phyloP scores from a whole-genome alignment of 2,329 filamentous ascomycete species.

The Colletotrichum karsti region DNA sequence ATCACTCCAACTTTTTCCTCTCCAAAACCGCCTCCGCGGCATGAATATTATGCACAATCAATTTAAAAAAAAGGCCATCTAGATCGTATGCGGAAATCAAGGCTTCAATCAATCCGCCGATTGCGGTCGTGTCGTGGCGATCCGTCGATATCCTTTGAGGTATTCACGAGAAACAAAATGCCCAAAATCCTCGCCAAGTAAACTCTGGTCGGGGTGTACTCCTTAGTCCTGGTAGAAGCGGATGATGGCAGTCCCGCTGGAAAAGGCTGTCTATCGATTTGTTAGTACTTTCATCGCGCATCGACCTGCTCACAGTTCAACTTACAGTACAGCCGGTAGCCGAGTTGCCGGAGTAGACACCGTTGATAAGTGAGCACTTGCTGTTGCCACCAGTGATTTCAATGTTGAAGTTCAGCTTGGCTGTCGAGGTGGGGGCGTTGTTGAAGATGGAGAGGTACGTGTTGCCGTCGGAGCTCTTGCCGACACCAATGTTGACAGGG shows the following conservation, averaged over 20 bases:
- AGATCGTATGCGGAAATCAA: conserved; percentile 28
- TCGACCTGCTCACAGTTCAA: conserved; percentile 32
- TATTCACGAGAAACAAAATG: conserved; percentile 33
- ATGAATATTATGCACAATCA: conserved; percentile 28
- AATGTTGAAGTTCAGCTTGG: conserved; percentile 80
- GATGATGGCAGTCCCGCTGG: conserved; percentile 49
- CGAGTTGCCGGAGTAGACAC: conserved; percentile 67
- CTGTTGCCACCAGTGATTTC: conserved; percentile 73
- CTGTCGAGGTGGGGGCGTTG: conserved; percentile 79
- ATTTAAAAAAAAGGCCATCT: conserved; percentile 25
- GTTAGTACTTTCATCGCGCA: not conserved
- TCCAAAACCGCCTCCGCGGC: conserved; percentile 20
- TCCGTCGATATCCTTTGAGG: conserved; percentile 24
- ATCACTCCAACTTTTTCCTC: conserved; percentile 27
- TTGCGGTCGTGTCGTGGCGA: conserved; percentile 19
- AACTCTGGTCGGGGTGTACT: conserved; percentile 28
- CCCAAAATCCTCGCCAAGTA: conserved; percentile 29
- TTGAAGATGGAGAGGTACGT: conserved; percentile 88
- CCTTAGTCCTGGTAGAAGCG: conserved; percentile 51
- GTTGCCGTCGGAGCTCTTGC: conserved; percentile 67
- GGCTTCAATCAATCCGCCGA: conserved; percentile 9
- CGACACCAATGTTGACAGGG: conserved; percentile 85
- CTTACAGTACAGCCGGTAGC: conserved; percentile 83
- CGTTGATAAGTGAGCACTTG: conserved; percentile 72
- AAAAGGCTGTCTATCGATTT: conserved; percentile 49